These are phyloP conservation scores for Corylus americana DNA, from an alignment of 306 rosid species.

Conservation along the genomic window DNA sequence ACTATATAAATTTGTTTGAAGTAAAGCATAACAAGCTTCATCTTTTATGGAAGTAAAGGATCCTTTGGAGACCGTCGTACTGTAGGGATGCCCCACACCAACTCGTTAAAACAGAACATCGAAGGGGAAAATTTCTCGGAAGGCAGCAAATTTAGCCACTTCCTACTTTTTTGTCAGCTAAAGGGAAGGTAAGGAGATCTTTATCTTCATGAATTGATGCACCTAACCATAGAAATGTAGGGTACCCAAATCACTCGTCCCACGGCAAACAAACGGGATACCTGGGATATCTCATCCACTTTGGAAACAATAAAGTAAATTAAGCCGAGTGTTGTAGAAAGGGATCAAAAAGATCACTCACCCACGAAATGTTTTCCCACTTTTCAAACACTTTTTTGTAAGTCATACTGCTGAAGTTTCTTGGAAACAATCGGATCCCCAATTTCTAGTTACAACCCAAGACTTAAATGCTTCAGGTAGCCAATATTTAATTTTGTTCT, in stretches of 20 bases:
- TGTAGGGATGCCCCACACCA: constrained; percentile 31
- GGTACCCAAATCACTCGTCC: not conserved
- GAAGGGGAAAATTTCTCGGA: constrained; percentile 38
- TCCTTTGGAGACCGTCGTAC: constrained; percentile 35
- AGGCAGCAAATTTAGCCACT: constrained; percentile 15
- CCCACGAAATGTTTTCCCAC: not conserved
- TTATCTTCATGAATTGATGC: not conserved
- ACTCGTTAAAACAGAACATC: constrained; percentile 22
- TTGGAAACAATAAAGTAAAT: constrained; percentile 34
- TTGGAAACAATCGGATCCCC: not conserved
- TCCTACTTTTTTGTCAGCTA: constrained; percentile 24
- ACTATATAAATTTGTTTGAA: not conserved
- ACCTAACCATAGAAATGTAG: not conserved
- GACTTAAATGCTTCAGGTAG: not conserved
- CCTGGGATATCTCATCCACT: constrained; percentile 45
- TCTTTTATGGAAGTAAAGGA: constrained; percentile 3
- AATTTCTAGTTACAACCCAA: not conserved
- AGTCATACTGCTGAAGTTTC: constrained; percentile 2
- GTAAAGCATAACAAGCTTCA: not conserved
- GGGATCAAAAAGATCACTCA: not conserved
- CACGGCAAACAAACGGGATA: constrained; percentile 35
- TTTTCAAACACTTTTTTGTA: constrained; percentile 5
- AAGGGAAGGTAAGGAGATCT: not conserved
- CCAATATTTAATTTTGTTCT: not conserved
- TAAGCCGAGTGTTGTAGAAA: constrained; percentile 16